Evolutionary conservation across 306 rosid species (phyloP), one percentile per base, ranked within the genome.

Genomic region (Phaseolus lunatus): DNA sequence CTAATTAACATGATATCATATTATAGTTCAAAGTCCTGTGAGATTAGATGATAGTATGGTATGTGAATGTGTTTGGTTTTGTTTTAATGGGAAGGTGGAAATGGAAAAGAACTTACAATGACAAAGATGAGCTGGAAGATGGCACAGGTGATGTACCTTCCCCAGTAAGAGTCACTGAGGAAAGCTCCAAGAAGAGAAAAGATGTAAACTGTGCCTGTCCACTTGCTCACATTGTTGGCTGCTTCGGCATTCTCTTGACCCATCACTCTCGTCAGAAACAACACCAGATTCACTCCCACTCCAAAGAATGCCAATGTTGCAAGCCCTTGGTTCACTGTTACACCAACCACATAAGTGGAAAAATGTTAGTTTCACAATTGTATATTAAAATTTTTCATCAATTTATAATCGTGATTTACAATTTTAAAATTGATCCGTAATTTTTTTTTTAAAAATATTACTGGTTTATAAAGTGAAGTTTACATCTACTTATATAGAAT

Each of bases 301-400:
- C 97, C 97, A 19, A 92, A 92, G 79, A 92, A 92, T 23, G 97
- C 96, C 78, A 92, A 64, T 0, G 97, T 92, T 0, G 97, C 97
- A 16, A 92, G 43, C n/a, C 96, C 96, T 86, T 92, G 97, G 9
- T 92, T 92, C 86, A 90, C 97, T 92, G 79, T 5, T 11, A 19
- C 11, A 59, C 0, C 15, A 29, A 11, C n/a, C 3, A 57, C 7
- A 7, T 9, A 56, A 0, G 5, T 18, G 26, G 10, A 12, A 1
- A 22, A 24, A 24, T 11, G 10, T n/a, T n/a, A n/a, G n/a, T n/a
- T n/a, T n/a, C n/a, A n/a, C n/a, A n/a, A n/a, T n/a, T n/a, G n/a
- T n/a, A n/a, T n/a, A n/a, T n/a, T n/a, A n/a, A n/a, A n/a, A n/a
- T n/a, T n/a, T n/a, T n/a, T n/a, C n/a, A n/a, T n/a, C n/a, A n/a